Evolutionary conservation across 2,329 filamentous ascomycete genomes (phyloP).

Genomic region (Colletotrichum coccodes): DNA sequence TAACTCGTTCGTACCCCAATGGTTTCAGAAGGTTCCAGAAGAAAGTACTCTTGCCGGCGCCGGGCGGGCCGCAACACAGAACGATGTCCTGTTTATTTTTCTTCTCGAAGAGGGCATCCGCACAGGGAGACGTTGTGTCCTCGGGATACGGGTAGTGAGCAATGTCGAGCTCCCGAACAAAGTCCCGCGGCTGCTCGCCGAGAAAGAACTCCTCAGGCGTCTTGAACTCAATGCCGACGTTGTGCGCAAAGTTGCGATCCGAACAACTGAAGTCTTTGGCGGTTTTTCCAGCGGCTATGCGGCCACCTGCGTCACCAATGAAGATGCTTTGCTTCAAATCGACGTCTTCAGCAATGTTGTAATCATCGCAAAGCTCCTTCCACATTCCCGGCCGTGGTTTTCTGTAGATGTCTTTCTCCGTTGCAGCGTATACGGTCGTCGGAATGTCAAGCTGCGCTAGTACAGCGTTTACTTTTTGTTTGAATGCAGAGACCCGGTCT

Average conservation of each 20-base stretch:
- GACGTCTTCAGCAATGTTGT: slow-evolving; percentile 67
- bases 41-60: slow-evolving; percentile 91
- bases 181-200: slow-evolving; percentile 71
- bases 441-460: slow-evolving; percentile 80
- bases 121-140: slow-evolving; percentile 33
- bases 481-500: slow-evolving; percentile 81
- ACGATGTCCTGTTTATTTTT: slow-evolving; percentile 78
- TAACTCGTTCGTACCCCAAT: slow-evolving; percentile 84
- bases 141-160: slow-evolving; percentile 59
- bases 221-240: slow-evolving; percentile 81
- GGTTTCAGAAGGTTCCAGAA: slow-evolving; percentile 83
- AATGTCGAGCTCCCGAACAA: slow-evolving; percentile 78
- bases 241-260: slow-evolving; percentile 84
- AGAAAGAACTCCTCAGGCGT: slow-evolving; percentile 96
- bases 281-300: slow-evolving; percentile 57
- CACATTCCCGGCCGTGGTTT: slow-evolving; percentile 95
- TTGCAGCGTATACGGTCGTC: slow-evolving; percentile 86
- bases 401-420: slow-evolving; percentile 80
- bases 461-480: slow-evolving; percentile 78
- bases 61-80: slow-evolving; percentile 88
- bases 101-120: slow-evolving; percentile 63
- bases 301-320: slow-evolving; percentile 85
- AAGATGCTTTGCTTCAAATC: slow-evolving; percentile 81
- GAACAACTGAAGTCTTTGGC: slow-evolving; percentile 73
- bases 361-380: slow-evolving; percentile 69